Evolutionary conservation across 1,284 basidiomycete species (phyloP), one percentile per base, ranked within the genome.

Genomic region (Amylostereum areolatum): DNA sequence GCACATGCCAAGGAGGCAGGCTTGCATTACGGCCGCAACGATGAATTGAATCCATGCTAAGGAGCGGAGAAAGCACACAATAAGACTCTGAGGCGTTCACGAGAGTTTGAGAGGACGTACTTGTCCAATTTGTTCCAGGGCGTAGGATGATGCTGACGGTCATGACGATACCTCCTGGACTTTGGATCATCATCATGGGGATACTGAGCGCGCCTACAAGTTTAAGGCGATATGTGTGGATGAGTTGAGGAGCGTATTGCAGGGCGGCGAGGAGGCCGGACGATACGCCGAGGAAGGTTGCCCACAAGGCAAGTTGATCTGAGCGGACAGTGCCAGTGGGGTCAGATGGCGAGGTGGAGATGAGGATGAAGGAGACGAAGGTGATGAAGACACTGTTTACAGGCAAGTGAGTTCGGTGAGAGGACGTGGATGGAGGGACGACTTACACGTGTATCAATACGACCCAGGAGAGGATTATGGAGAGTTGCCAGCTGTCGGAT

Each of bases 101-200:
- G 34, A 31, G 12, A 24, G 49, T 43, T 10, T 34, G 11, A 31
- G 30, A 7, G 2, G 4, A 69, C 78, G 48, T 57, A 89, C 85
- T 88, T 3, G 90, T 92, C 91, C 90, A 94, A 60, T 93, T 83
- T 0, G 90, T 92, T 0, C 88, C 87, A 3, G 85, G 85, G 51
- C 84, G 69, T n/a, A 89, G 65, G 7, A 85, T 87, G 54, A 97
- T 87, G 53, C 89, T 92, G 36, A 89, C 64, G 10, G 94, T 88
- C 81, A 99, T 97, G 35, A 94, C 66, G 24, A 92, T 74, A 1
- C 89, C 88, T 2, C 96, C 96, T 0, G 96, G 96, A 5, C 85
- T 92, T 68, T 99, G 95, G 25, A 99, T 87, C 42, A 81, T 72
- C 96, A 99, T 97, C 80, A 92, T 97, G 2, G 85, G 86, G 55